Evolutionary conservation across 2,329 filamentous ascomycete species (phyloP).

Genomic region (Fusarium pininemorale): DNA sequence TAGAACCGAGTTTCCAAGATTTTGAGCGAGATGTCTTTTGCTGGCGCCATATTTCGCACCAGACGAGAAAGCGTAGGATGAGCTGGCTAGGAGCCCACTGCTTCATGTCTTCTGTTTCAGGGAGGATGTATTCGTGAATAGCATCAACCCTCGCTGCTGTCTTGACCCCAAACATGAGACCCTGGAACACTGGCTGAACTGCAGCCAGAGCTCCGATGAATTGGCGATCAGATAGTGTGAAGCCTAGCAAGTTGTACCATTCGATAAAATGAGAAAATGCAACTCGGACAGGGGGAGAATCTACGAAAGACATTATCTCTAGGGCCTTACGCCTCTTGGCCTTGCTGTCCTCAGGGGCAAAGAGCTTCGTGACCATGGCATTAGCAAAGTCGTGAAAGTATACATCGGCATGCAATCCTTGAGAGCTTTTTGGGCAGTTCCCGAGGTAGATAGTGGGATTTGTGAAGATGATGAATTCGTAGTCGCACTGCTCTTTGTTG

Average conservation of each 20-base stretch:
- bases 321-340: conserved; percentile 18
- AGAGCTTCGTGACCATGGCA: conserved; percentile 17
- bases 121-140: conserved; percentile 22
- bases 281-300: conserved; percentile 39
- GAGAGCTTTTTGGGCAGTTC: conserved; percentile 4
- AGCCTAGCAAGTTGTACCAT: background rate
- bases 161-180: conserved; percentile 32
- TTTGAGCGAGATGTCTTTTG: conserved; percentile 29
- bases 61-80: conserved; percentile 39
- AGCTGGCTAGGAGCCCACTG: conserved; percentile 22
- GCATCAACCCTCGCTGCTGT: background rate
- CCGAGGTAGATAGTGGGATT: conserved; percentile 5
- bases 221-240: background rate
- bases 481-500: conserved; percentile 16
- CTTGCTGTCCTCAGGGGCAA: background rate
- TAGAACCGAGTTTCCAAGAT: conserved; percentile 33
- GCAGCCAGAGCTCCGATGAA: conserved; percentile 14
- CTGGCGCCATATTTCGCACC: conserved; percentile 39
- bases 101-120: background rate
- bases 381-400: conserved; percentile 36
- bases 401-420: conserved; percentile 4
- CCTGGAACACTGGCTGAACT: conserved; percentile 14
- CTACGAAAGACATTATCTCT: conserved; percentile 36
- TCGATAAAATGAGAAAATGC: conserved; percentile 34
- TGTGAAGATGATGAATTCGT: conserved; percentile 13